Evolutionary conservation across 108 stramenopile species (phyloP).

Genomic region (Cylindrotheca fusiformis): DNA sequence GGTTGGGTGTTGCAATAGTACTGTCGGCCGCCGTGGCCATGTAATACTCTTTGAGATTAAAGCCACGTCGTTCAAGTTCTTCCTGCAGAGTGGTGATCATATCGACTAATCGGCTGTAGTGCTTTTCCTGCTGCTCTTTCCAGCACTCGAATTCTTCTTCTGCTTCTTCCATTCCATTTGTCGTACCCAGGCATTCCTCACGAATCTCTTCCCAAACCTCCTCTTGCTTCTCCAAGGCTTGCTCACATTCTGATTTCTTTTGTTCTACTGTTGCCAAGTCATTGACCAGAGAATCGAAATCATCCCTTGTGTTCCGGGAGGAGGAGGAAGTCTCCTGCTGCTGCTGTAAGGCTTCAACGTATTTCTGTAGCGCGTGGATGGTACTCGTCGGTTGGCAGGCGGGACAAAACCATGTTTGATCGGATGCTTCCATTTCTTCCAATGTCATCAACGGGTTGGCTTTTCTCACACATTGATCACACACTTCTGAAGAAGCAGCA

Average conservation of each 20-base stretch:
- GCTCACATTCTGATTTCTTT: conserved; percentile 7
- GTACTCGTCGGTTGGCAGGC: neutral
- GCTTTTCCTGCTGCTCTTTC: conserved; percentile 2
- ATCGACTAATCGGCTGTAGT: conserved; percentile 8
- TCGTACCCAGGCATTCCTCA: neutral
- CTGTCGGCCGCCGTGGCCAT: neutral
- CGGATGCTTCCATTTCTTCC: neutral
- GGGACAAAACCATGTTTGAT: neutral
- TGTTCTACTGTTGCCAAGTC: conserved; percentile 2
- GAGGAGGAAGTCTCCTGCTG: neutral
- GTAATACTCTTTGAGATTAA: neutral
- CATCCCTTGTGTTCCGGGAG: neutral
- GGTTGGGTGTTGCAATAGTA: neutral
- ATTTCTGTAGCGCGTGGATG: neutral
- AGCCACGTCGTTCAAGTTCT: neutral
- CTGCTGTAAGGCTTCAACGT: neutral
- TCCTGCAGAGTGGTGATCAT: conserved; percentile 5
- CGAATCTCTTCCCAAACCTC: neutral
- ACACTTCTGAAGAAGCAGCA: too few species aligned
- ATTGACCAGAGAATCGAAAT: neutral
- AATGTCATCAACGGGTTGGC: neutral
- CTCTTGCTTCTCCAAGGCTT: neutral
- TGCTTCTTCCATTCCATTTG: neutral
- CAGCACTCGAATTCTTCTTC: neutral
- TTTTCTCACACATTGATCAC: neutral